Evolutionary conservation across 352 stramenopile species (phyloP).

Genomic region (Phytophthora idaei): DNA sequence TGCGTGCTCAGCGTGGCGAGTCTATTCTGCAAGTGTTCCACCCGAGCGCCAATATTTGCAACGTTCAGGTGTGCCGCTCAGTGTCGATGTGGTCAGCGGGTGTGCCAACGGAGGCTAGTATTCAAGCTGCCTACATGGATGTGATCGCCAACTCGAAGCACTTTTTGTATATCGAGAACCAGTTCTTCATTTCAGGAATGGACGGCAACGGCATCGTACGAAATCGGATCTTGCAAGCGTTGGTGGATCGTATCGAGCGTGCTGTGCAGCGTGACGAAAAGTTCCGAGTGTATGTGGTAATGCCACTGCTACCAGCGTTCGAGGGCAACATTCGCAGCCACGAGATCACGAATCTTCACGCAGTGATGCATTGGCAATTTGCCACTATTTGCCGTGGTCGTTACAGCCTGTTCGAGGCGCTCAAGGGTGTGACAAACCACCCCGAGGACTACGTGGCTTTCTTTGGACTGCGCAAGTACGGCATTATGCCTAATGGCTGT

Average conservation of each 20-base stretch:
- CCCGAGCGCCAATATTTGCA: slow-evolving; percentile 75
- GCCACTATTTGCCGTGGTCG: slow-evolving; percentile 82
- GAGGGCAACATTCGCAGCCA: slow-evolving; percentile 85
- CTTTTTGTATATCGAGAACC: slow-evolving; percentile 94
- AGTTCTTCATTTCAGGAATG: slow-evolving; percentile 92
- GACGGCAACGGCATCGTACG: slow-evolving; percentile 76
- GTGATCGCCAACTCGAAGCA: slow-evolving; percentile 81
- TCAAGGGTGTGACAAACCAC: slow-evolving; percentile 64
- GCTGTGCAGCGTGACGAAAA: slow-evolving; percentile 73
- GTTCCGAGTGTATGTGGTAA: slow-evolving; percentile 87
- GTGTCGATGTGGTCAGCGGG: slow-evolving; percentile 90
- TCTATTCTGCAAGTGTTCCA: slow-evolving; percentile 76
- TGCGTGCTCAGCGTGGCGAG: slow-evolving; percentile 62
- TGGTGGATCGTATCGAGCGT: slow-evolving; percentile 83
- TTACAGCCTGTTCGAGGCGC: slow-evolving; percentile 75
- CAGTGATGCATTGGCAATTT: slow-evolving; percentile 92
- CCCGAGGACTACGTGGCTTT: slow-evolving; percentile 85
- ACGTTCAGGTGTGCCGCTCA: slow-evolving; percentile 83
- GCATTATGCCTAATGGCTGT: slow-evolving; percentile 78
- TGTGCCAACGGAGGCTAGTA: slow-evolving; percentile 80
- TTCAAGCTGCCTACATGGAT: slow-evolving; percentile 86
- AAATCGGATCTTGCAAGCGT: slow-evolving; percentile 83
- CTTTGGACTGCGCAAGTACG: slow-evolving; percentile 85
- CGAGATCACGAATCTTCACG: slow-evolving; percentile 85
- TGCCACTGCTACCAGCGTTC: slow-evolving; percentile 84